Conservation (phyloP, 2,329 filamentous ascomycete genomes). For the Teratosphaeria epicoccoides region DNA sequence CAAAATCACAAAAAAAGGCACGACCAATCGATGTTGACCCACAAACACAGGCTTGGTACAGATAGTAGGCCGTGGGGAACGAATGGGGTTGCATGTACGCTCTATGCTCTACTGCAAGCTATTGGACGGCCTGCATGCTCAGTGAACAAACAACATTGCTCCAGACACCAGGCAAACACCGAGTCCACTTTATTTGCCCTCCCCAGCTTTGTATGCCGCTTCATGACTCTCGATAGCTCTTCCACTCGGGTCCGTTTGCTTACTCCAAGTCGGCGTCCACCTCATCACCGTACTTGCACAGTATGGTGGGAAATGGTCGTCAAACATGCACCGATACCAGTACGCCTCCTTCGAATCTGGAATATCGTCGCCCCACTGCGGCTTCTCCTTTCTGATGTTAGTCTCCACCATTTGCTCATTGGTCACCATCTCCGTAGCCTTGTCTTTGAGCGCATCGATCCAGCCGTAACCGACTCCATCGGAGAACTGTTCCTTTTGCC, state of each 20-base stretch:
- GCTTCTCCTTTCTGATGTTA: constrained; percentile 71
- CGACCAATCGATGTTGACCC: neutral
- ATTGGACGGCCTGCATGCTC: neutral
- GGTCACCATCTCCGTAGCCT: constrained; percentile 76
- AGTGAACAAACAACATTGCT: no score
- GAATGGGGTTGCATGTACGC: neutral
- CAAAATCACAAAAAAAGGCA: neutral
- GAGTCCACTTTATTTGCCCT: neutral
- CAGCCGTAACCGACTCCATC: constrained; percentile 98
- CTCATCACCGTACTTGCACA: constrained; percentile 90
- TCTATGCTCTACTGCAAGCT: neutral
- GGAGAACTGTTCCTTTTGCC: constrained; percentile 98
- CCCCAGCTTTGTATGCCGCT: constrained; percentile 22
- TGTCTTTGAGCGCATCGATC: constrained; percentile 96
- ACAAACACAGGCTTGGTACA: neutral
- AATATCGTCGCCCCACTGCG: constrained; percentile 86
- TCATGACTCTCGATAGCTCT: constrained; percentile 37
- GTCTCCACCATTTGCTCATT: constrained; percentile 72
- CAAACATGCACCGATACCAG: constrained; percentile 98
- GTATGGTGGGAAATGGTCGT: constrained; percentile 90
- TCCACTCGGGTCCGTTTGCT: constrained; percentile 91
- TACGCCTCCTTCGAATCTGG: constrained; percentile 97
- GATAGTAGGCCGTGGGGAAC: neutral
- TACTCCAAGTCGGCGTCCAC: constrained; percentile 96
- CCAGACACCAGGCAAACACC: neutral